A percentile compares a stretch with the other conserved stretches of the same genome.
Conservation (phyloP, 202 grass and related monocot species). For the Brachypodium distachyon region DNA sequence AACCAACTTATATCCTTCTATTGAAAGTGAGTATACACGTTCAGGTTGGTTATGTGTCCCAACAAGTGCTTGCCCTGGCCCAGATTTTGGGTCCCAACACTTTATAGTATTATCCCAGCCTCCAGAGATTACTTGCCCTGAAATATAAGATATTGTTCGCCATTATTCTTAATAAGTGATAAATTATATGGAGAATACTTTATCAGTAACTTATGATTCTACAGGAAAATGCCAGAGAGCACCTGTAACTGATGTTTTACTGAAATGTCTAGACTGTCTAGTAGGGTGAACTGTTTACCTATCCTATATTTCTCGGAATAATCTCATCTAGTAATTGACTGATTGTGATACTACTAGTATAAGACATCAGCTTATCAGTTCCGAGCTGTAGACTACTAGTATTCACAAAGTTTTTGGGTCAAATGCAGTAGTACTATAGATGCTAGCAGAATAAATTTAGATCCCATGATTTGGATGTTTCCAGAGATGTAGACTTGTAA, state of each 20-base stretch:
- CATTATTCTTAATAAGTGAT: not conserved
- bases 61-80: constrained; percentile 37
- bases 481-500: not conserved
- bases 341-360: not conserved
- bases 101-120: constrained; percentile 94
- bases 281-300: not conserved
- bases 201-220: not conserved
- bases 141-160: not conserved
- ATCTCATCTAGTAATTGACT: not conserved
- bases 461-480: not conserved
- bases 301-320: not conserved
- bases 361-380: not conserved
- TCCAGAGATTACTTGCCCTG: constrained; percentile 79
- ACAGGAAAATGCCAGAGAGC: not conserved
- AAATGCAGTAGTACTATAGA: not conserved
- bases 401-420: not conserved
- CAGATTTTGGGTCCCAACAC: constrained; percentile 83
- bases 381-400: too few relatives aligned
- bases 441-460: not conserved
- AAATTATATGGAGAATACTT: not conserved
- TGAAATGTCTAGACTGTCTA: not conserved
- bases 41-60: constrained; percentile 67
- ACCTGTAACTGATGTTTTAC: not conserved
- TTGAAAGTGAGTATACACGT: constrained; percentile 73
- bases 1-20: constrained; percentile 52